A percentile compares a stretch with the other conserved stretches of the same genome.
Conservation (phyloP, 1,284 basidiomycete species). For the Boletus sp. region DNA sequence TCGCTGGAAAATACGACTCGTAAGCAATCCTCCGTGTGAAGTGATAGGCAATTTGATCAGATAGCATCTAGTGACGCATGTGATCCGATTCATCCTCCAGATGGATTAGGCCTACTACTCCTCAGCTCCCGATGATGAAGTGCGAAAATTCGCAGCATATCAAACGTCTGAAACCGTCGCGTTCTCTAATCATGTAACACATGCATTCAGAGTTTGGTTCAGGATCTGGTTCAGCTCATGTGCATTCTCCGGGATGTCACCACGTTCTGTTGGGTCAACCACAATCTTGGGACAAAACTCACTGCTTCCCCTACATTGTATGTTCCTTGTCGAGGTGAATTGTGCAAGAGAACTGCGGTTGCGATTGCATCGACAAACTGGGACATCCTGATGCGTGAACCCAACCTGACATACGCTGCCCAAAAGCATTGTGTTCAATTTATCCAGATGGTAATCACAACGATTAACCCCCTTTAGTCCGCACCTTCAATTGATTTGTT, state of each 20-base stretch:
- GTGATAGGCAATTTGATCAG: background rate
- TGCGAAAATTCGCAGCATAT: no score
- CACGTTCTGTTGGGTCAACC: no score
- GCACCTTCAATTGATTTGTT: slow-evolving; percentile 35
- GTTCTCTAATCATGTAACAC: background rate
- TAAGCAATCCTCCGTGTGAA: slow-evolving; percentile 26
- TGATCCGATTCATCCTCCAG: slow-evolving; percentile 61
- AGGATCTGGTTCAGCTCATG: slow-evolving; percentile 75
- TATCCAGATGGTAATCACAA: no score
- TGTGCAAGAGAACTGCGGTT: no score
- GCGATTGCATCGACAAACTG: no score
- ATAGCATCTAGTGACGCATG: slow-evolving; percentile 44
- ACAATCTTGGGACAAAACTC: no score
- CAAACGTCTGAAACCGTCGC: slow-evolving; percentile 40
- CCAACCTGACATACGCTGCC: slow-evolving; percentile 11
- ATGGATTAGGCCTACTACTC: no score
- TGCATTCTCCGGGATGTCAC: slow-evolving; percentile 66
- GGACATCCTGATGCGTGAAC: slow-evolving; percentile 57
- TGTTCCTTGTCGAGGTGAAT: no score
- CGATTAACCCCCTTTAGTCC: background rate
- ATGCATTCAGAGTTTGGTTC: slow-evolving; percentile 8
- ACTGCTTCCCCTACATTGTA: slow-evolving; percentile 56
- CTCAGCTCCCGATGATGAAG: no score
- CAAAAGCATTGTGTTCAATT: no score
- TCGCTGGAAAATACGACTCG: slow-evolving; percentile 76